phyloP scores from a whole-genome alignment of 2,329 filamentous ascomycete species.

The Onygenales sp. region DNA sequence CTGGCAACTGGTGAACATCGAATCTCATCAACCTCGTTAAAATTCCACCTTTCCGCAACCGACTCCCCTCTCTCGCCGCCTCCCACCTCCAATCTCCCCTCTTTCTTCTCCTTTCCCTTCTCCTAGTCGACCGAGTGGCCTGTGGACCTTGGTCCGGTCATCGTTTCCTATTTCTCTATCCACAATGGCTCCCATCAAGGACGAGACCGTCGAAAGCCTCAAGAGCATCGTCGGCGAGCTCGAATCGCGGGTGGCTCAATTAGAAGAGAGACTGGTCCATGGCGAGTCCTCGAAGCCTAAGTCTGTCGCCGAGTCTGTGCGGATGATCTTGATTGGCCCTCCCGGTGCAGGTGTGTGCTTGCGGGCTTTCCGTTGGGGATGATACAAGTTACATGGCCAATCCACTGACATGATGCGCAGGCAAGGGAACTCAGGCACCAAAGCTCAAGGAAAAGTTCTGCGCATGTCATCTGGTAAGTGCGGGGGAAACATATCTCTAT shows the following conservation, averaged over 20 bases:
- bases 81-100: slow-evolving; percentile 13
- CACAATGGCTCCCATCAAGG: slow-evolving; percentile 80
- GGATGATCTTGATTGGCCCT: slow-evolving; percentile 96
- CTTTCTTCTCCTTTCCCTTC: slow-evolving; percentile 12
- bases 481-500: not conserved
- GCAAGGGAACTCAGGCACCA: slow-evolving; percentile 97
- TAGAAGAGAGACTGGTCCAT: slow-evolving; percentile 61
- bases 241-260: slow-evolving; percentile 73
- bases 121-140: slow-evolving; percentile 12
- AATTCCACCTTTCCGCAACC: not conserved
- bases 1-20: not conserved
- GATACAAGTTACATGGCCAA: not conserved
- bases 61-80: not conserved
- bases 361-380: not conserved
- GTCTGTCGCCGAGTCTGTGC: slow-evolving; percentile 56
- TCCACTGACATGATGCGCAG: slow-evolving; percentile 39
- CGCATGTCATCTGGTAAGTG: slow-evolving; percentile 85
- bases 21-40: not conserved
- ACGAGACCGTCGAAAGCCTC: slow-evolving; percentile 69
- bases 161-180: slow-evolving; percentile 14
- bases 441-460: slow-evolving; percentile 97
- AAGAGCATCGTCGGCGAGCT: slow-evolving; percentile 76
- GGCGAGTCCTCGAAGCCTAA: slow-evolving; percentile 41
- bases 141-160: slow-evolving; percentile 10
- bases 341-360: slow-evolving; percentile 76